These are phyloP conservation scores for Phytophthora podocarpi DNA, from an alignment of 352 stramenopile species.

Conservation along the genomic window DNA sequence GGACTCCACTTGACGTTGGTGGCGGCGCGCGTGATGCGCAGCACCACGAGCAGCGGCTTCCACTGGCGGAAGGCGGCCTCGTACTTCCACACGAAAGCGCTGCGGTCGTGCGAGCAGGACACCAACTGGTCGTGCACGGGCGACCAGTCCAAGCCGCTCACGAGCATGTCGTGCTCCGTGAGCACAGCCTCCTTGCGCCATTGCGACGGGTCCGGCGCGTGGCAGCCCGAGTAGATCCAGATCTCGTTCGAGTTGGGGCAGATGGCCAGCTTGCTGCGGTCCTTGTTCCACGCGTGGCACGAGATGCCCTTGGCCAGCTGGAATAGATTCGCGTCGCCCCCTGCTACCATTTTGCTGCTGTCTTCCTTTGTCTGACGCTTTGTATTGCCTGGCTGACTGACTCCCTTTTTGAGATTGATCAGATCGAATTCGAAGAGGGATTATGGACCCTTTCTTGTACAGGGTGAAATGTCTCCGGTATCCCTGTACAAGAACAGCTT, in stretches of 20 bases:
- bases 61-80: slow-evolving; percentile 85
- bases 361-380: slow-evolving; percentile 26
- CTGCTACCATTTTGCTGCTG: slow-evolving; percentile 17
- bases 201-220: slow-evolving; percentile 70
- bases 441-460: slow-evolving; percentile 17
- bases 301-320: slow-evolving; percentile 86
- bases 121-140: slow-evolving; percentile 93
- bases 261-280: slow-evolving; percentile 90
- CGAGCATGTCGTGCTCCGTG: slow-evolving; percentile 93
- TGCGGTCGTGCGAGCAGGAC: slow-evolving; percentile 94
- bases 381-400: slow-evolving; percentile 26
- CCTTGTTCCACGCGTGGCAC: slow-evolving; percentile 93
- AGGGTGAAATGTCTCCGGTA: slow-evolving; percentile 26
- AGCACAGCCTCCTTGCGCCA: slow-evolving; percentile 89
- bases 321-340: slow-evolving; percentile 67
- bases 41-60: slow-evolving; percentile 92
- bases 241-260: slow-evolving; percentile 94
- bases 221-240: slow-evolving; percentile 91
- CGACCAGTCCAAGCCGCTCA: slow-evolving; percentile 93
- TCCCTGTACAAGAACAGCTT: slow-evolving; percentile 52
- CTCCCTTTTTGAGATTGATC: slow-evolving; percentile 26
- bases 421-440: slow-evolving; percentile 16
- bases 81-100: slow-evolving; percentile 95
- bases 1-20: slow-evolving; percentile 95
- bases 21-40: slow-evolving; percentile 92